Evolutionary conservation across 768 basidiomycete genomes (phyloP), one percentile per base, ranked within the genome.

Genomic region (Trametes cubensis): DNA sequence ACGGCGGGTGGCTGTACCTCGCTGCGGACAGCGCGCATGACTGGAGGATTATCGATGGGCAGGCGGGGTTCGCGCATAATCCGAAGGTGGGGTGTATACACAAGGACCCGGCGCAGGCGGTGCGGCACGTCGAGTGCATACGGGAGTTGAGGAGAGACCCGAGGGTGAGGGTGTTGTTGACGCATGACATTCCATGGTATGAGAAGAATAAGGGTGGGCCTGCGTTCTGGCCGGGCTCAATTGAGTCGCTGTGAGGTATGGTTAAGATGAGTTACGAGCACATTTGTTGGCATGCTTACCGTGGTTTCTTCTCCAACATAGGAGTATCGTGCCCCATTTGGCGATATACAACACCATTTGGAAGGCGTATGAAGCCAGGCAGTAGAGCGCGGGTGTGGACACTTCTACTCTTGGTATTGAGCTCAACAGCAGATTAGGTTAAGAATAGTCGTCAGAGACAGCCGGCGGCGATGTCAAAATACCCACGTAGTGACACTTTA

Each of bases 171-270:
- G 78, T 86, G 23, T 53, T 86, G 47, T 61, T 86, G 23, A 81
- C 83, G 45, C 85, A 86, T 68, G 84, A 86, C 67, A 73, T 67
- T 41, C 75, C 73, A 30, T 86, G 83, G 83, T 85, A 82, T 62
- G 69, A 75, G 28, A 73, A 73, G 45, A 81, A 84, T 66, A 76
- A 75, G 60, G 80, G 72, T 28, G 78, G 76, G 0, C 44, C 62
- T 6, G 76, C 77, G 1, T 84, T 83, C 64, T 80, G 62, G 49
- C 69, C 71, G 26, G 71, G 69, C 15, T 55, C 55, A 42, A 58
- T 67, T 11, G 55, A 57, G 39, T 63, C 62, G 18, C 41, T 63
- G 44, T 63, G 58, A 60, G 25, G 34, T 17, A 28, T 18, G 14
- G 21, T n/a, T n/a, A n/a, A n/a, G n/a, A n/a, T n/a, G n/a, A n/a